phyloP scores from a whole-genome alignment of 2,329 filamentous ascomycete genomes.

The Fusarium nodosum region DNA sequence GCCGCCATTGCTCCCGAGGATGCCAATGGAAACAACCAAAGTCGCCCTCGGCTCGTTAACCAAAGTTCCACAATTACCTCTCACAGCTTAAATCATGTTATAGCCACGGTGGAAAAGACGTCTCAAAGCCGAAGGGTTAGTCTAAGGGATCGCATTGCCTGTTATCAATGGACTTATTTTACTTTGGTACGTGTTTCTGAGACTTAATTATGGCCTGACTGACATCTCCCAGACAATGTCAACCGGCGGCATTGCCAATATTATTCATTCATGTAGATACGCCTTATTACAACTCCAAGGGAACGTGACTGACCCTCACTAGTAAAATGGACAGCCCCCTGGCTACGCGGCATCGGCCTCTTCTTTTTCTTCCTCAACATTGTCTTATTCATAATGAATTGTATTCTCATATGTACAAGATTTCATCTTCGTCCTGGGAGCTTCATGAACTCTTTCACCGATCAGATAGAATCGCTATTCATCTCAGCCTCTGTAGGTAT shows the following conservation, averaged over 20 bases:
- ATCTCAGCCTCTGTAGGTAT: constrained; percentile 72
- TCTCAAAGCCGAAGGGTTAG: constrained; percentile 54
- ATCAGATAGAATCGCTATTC: constrained; percentile 84
- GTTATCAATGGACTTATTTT: constrained; percentile 81
- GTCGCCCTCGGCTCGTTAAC: constrained; percentile 25
- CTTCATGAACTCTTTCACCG: constrained; percentile 78
- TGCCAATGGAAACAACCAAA: constrained; percentile 1
- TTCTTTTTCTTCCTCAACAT: constrained; percentile 75
- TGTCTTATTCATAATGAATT: constrained; percentile 72
- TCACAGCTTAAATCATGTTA: constrained; percentile 53
- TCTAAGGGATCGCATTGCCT: constrained; percentile 65
- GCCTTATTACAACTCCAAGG: neutral
- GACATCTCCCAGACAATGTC: constrained; percentile 57
- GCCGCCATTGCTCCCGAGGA: constrained; percentile 25
- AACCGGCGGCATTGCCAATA: constrained; percentile 69
- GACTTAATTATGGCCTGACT: neutral
- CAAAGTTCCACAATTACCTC: constrained; percentile 35
- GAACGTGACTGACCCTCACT: constrained; percentile 15
- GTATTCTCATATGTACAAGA: constrained; percentile 73
- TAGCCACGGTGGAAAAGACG: constrained; percentile 51
- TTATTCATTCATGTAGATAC: constrained; percentile 58
- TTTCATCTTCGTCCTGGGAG: constrained; percentile 79
- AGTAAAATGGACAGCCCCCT: constrained; percentile 58
- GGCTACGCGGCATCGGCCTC: constrained; percentile 70
- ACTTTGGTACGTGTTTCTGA: constrained; percentile 60